Conservation (phyloP, 2,329 filamentous ascomycete species). For the Alternaria consortialis region DNA sequence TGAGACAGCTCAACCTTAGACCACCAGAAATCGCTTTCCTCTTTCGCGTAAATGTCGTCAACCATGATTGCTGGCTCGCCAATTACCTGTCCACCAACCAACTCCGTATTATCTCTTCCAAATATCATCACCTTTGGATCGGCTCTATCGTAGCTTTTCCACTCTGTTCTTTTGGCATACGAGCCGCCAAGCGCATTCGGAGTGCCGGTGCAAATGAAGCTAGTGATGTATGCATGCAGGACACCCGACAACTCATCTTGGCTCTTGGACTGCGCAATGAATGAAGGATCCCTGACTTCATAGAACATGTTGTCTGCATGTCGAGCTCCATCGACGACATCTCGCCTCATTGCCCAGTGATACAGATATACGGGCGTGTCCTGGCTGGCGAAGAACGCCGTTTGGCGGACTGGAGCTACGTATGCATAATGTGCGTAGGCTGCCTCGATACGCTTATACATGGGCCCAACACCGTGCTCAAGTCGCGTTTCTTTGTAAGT, state of each 20-base stretch:
- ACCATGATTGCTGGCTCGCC: conserved; percentile 50
- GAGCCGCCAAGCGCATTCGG: conserved; percentile 36
- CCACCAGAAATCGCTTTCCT: conserved; percentile 70
- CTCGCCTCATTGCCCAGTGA: conserved; percentile 65
- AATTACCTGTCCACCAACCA: conserved; percentile 38
- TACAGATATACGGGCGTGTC: conserved; percentile 63
- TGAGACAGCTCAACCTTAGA: conserved; percentile 49
- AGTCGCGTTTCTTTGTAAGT: conserved; percentile 54
- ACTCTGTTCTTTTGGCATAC: conserved; percentile 22
- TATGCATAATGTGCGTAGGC: conserved; percentile 73
- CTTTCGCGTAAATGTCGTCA: conserved; percentile 56
- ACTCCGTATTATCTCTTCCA: conserved; percentile 68
- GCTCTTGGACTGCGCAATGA: conserved; percentile 33
- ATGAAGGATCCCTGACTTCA: conserved; percentile 37
- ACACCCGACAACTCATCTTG: conserved; percentile 41
- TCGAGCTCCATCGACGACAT: conserved; percentile 42
- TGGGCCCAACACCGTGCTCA: conserved; percentile 51
- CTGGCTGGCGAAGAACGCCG: conserved; percentile 57
- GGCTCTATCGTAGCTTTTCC: conserved; percentile 29
- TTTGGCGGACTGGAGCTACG: conserved; percentile 70
- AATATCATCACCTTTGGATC: conserved; percentile 59
- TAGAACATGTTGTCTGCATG: conserved; percentile 50
- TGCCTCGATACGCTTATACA: conserved; percentile 67
- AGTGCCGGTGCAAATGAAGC: conserved; percentile 44
- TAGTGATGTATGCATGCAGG: conserved; percentile 44